Conservation (phyloP, 2,329 filamentous ascomycete species). For the Penicillium crustosum region DNA sequence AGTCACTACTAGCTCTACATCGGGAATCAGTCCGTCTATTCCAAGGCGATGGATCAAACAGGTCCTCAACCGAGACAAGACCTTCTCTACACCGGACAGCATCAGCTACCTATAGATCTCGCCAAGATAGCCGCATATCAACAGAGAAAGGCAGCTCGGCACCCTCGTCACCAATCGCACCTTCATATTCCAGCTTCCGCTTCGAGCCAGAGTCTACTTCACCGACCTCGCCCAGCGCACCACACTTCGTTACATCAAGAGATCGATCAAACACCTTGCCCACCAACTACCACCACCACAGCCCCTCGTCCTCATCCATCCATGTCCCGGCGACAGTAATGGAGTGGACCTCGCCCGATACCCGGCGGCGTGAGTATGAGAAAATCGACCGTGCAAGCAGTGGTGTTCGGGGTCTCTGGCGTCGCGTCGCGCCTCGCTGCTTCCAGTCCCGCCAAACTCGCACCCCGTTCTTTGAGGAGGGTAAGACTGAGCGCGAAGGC, state of each 20-base stretch:
- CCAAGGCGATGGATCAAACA: constrained; percentile 23
- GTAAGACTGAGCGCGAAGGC: constrained; percentile 43
- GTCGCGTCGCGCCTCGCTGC: constrained; percentile 43
- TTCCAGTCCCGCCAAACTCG: constrained; percentile 36
- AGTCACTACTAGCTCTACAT: constrained; percentile 41
- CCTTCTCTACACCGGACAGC: constrained; percentile 7
- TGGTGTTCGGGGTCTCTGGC: constrained; percentile 45
- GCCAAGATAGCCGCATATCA: constrained; percentile 13
- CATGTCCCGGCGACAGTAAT: constrained; percentile 42
- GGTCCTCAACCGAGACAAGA: constrained; percentile 2
- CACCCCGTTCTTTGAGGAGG: constrained; percentile 45
- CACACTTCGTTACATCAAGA: constrained; percentile 7
- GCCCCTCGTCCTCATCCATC: constrained; percentile 24
- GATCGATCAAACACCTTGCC: constrained; percentile 22
- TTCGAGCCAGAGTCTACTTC: constrained; percentile 11
- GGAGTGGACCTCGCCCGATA: constrained; percentile 49
- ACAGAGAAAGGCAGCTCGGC: constrained; percentile 18
- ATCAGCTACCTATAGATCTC: constrained; percentile 12
- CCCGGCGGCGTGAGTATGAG: constrained; percentile 50
- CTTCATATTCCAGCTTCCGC: constrained; percentile 17
- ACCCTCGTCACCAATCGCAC: constrained; percentile 21
- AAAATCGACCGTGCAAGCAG: constrained; percentile 51
- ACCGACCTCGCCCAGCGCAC: neutral
- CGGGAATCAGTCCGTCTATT: constrained; percentile 45
- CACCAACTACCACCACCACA: constrained; percentile 20